A percentile compares a stretch with the other conserved stretches of the same genome.
phyloP scores from a whole-genome alignment of 2,329 filamentous ascomycete species.

The Cercospora janseana region DNA sequence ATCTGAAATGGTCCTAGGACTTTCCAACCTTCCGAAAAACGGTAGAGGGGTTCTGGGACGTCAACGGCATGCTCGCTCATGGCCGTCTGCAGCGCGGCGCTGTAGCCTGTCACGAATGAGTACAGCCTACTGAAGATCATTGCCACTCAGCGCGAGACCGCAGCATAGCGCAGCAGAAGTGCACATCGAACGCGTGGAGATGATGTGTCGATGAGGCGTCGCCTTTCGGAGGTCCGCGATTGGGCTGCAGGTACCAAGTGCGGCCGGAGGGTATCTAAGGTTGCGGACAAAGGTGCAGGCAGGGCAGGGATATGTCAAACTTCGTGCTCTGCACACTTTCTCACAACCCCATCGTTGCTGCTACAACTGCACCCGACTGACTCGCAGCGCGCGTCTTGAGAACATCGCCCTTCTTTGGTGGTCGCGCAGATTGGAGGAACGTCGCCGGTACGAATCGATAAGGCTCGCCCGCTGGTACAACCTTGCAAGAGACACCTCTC shows the following conservation, averaged over 20 bases:
- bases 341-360: no score
- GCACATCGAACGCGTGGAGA: not conserved
- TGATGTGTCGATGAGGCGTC: slow-evolving; percentile 1
- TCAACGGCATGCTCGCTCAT: not conserved
- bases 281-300: no score
- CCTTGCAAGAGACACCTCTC: slow-evolving; percentile 1
- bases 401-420: no score
- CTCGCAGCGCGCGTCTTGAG: no score
- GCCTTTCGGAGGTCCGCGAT: not conserved
- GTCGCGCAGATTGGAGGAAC: no score
- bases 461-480: not conserved
- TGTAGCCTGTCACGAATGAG: slow-evolving; percentile 1
- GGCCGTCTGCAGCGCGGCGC: not conserved
- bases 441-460: not conserved
- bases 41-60: not conserved
- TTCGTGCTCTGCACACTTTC: no score
- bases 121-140: slow-evolving; percentile 5
- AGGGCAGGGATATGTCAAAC: no score
- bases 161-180: not conserved
- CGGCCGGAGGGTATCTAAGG: no score
- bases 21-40: slow-evolving; percentile 17
- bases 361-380: no score
- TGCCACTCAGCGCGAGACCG: not conserved
- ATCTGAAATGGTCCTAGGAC: slow-evolving; percentile 58
- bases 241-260: slow-evolving; percentile 1